These are phyloP conservation scores for Backusella circina DNA, from an alignment of 192 early-diverging fungal species.

Conservation along the genomic window DNA sequence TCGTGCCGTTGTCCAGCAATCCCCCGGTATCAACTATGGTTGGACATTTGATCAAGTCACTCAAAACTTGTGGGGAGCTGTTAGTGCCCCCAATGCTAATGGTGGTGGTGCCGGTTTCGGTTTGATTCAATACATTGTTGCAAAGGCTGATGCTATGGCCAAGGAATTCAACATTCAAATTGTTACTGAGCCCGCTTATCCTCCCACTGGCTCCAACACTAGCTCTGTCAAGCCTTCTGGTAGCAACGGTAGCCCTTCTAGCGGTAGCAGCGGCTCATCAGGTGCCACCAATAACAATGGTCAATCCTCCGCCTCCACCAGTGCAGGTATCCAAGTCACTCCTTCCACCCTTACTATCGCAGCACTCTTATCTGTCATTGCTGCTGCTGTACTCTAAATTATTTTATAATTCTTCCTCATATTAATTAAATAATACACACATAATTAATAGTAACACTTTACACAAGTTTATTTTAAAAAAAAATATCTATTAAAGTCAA, in stretches of 20 bases:
- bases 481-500: not conserved
- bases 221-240: not conserved
- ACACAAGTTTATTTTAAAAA: not conserved
- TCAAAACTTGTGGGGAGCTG: constrained; percentile 33
- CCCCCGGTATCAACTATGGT: constrained; percentile 43
- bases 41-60: constrained; percentile 36
- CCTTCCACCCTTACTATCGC: constrained; percentile 1
- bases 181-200: not conserved
- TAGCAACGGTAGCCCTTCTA: not conserved
- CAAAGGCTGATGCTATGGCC: constrained; percentile 25
- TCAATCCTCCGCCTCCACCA: not conserved
- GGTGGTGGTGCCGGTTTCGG: constrained; percentile 39
- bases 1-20: constrained; percentile 38
- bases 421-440: not conserved
- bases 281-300: not conserved
- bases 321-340: not conserved
- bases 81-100: constrained; percentile 5
- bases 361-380: not conserved
- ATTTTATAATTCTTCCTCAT: not conserved
- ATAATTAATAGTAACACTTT: not conserved
- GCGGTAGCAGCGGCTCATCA: not conserved
- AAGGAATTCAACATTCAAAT: constrained; percentile 18
- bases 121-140: constrained; percentile 40
- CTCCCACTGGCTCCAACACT: not conserved
- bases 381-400: constrained; percentile 4